Evolutionary conservation across 2,329 filamentous ascomycete species (phyloP), one percentile per base, ranked within the genome.

Genomic region (Arthrobotrys megalospora): DNA sequence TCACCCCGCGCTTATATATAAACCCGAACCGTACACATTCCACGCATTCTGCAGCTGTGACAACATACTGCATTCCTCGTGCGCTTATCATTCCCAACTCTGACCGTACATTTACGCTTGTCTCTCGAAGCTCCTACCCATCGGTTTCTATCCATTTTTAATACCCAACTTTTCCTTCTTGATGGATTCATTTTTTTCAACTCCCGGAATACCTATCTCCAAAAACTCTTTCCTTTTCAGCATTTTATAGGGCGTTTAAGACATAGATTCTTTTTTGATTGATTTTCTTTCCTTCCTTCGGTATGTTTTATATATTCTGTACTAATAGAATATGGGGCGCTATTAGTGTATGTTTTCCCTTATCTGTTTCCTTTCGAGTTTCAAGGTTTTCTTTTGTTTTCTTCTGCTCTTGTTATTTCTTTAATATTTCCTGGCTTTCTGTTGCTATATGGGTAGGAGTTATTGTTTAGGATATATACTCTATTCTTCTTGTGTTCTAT

Each of bases 271-370:
- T 77, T 41, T 60, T 24, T 28, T 52, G 7, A 14, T 63, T 43
- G 38, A 6, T 60, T 48, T 32, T 32, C 36, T 21, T 10, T 28
- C 52, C 8, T 52, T 45, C 41, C 11, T 60, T 69, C 28, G 47
- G 19, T 66, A 58, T 65, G 68, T 75, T 72, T 63, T 62, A 8
- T 70, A 65, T 62, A 36, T 53, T 62, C 45, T 75, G 68, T 73
- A 72, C 16, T 73, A 71, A 75, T 79, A 79, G 70, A 79, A 70
- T 75, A 79, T 66, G 75, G 72, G 75, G 75, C 67, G 75, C 67
- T 71, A 62, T 64, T 67, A 58, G 50, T 70, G 58, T 62, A 72
- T n/a, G n/a, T 45, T 34, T 47, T 38, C 10, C 50, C 48, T 75
- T 43, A 14, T 24, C 36, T 21, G 5, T 66, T 53, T 38, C 12